Base-by-base conservation (phyloP, 1,284 basidiomycete species). In the Phellinidium pouzarii region DNA sequence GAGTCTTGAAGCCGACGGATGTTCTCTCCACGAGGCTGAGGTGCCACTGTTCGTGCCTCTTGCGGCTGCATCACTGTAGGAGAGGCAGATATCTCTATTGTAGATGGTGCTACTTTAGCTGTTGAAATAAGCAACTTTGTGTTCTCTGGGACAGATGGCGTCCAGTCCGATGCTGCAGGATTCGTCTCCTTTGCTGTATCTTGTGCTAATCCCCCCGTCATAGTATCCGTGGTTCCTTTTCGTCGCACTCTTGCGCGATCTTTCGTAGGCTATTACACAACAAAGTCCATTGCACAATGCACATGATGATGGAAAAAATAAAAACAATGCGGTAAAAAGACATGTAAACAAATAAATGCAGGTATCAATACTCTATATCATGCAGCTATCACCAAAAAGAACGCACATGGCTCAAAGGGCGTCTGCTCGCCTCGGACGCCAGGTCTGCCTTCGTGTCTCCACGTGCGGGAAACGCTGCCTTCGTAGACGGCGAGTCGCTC, bases 331-430 rank as follows among this genome's bases (percentile, higher is more conserved):
- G 61, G 59, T 60, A 68, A 54, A 60, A 52, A 62, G 59, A 68
- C 54, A 63, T 61, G 59, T 62, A 63, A 59, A 55, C 62, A 59
- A 64, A 64, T 73, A 70, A 74, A 72, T 67, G 71, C 62, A 62
- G 62, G 63, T 44, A 59, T 60, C 48, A 45, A 56, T 51, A 31
- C 46, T 52, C 31, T 51, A 44, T 44, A 50, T 25, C 43, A 52
- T 53, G 55, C 59, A 43, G 51, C 56, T 71, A 77, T 81, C 72
- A 79, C 80, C 81, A 73, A 74, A 80, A 77, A 73, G 76, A 77
- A 89, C 86, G 83, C 79, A 89, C 86, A 81, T 89, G 87, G 70
- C 77, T 82, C 71, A 88, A 69, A 60, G 85, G 80, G 65, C 79
- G 80, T 59, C 77, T 74, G 54, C 75, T 67, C 51, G 68, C 17